Percentiles rank a stretch among this genome's conserved stretches.
phyloP scores from a whole-genome alignment of 2,329 filamentous ascomycete species.

The Ceratocystis huliohia region DNA sequence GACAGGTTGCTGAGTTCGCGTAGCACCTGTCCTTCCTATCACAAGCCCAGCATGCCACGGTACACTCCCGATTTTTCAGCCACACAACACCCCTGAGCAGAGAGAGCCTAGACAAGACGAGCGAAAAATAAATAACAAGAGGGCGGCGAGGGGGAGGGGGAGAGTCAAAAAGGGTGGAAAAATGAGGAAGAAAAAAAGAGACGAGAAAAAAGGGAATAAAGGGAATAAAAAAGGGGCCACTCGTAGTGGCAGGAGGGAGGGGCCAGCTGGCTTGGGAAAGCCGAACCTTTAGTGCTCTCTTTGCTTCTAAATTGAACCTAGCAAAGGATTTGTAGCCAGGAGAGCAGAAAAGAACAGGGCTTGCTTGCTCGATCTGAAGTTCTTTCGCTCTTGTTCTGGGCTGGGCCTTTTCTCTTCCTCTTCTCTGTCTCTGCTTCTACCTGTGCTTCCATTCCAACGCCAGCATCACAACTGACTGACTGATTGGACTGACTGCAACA shows the following conservation, averaged over 20 bases:
- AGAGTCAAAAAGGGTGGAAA: too few species aligned
- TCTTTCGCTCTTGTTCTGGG: not conserved
- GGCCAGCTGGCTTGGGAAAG: conserved; percentile 1
- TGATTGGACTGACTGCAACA: not conserved
- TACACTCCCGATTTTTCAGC: conserved; percentile 3
- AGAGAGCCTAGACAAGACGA: not conserved
- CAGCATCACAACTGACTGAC: not conserved
- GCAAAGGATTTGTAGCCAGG: not conserved
- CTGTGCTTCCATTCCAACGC: not conserved
- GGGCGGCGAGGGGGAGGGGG: too few species aligned
- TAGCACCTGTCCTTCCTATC: too few species aligned
- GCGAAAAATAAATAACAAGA: not conserved
- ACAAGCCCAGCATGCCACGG: too few species aligned
- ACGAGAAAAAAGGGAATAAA: not conserved
- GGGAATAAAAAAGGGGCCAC: not conserved
- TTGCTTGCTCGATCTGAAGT: not conserved
- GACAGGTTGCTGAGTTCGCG: too few species aligned
- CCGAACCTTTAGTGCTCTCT: not conserved
- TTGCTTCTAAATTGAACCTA: conserved; percentile 7
- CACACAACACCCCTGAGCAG: conserved; percentile 2
- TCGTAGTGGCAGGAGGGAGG: not conserved
- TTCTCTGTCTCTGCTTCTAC: not conserved
- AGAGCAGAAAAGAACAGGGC: not conserved
- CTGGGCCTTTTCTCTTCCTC: conserved; percentile 5
- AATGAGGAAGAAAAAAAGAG: not conserved